A percentile compares a stretch with the other conserved stretches of the same genome.
Conservation (phyloP, 164 flowering plant genomes). For the Magnolia kwangsiensis region DNA sequence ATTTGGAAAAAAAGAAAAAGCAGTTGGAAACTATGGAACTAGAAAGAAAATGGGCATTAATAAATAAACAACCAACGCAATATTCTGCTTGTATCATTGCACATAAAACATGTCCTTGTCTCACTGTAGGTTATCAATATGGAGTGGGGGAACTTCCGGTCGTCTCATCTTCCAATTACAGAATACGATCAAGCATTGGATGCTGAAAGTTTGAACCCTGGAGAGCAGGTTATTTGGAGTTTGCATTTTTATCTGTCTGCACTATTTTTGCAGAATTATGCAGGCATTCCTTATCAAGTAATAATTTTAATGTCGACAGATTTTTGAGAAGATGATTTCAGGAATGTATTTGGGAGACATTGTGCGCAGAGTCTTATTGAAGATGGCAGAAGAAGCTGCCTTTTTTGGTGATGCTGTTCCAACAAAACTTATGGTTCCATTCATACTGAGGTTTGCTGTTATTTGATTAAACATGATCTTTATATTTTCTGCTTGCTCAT, state of each 20-base stretch:
- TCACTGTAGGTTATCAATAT: constrained; percentile 78
- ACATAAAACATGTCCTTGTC: constrained; percentile 2
- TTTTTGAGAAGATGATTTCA: constrained; percentile 86
- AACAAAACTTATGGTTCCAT: constrained; percentile 61
- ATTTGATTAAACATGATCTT: background rate
- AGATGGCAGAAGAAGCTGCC: constrained; percentile 91
- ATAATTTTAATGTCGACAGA: constrained; percentile 40
- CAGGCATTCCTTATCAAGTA: background rate
- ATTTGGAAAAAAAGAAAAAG: background rate
- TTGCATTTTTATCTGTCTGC: background rate
- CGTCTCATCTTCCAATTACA: constrained; percentile 85
- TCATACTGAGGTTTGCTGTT: constrained; percentile 53
- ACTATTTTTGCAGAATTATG: background rate
- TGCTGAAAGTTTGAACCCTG: constrained; percentile 80
- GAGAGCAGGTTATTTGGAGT: constrained; percentile 62
- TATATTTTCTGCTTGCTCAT: background rate
- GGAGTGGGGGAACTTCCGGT: constrained; percentile 98
- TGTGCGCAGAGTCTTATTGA: constrained; percentile 66
- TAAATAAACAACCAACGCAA: background rate
- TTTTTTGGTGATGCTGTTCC: constrained; percentile 89
- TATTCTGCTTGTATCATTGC: background rate
- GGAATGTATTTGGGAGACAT: constrained; percentile 98
- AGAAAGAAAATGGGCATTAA: background rate
- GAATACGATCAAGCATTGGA: constrained; percentile 80
- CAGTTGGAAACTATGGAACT: background rate